Evolutionary conservation across 768 basidiomycete genomes (phyloP).

Genomic region (Boletus barrowsii): DNA sequence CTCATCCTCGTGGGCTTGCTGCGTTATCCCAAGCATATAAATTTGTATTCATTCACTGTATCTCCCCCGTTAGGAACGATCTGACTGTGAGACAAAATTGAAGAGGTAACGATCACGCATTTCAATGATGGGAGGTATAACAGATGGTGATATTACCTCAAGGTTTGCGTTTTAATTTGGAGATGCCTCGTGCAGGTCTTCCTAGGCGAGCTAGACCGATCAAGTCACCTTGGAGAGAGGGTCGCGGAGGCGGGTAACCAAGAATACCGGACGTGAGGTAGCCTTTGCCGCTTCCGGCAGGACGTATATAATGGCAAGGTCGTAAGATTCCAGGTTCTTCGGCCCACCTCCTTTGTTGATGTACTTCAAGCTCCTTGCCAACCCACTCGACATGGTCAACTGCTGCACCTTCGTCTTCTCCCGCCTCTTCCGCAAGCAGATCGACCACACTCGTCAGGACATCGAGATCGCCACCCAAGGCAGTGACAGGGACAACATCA

Average conservation of each 20-base stretch:
- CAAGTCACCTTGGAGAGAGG: slow-evolving; percentile 18
- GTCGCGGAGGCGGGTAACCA: slow-evolving; percentile 9
- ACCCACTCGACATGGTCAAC: slow-evolving; percentile 27
- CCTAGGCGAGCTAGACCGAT: slow-evolving; percentile 14
- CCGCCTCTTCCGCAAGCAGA: slow-evolving; percentile 19
- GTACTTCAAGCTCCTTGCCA: slow-evolving; percentile 20
- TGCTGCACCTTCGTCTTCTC: slow-evolving; percentile 23
- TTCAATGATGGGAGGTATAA: slow-evolving; percentile 26
- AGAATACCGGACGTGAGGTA: slow-evolving; percentile 15
- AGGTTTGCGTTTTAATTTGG: slow-evolving; percentile 22
- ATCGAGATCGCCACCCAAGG: slow-evolving; percentile 21
- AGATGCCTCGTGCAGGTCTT: slow-evolving; percentile 26
- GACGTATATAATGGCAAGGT: slow-evolving; percentile 22
- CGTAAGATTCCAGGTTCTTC: slow-evolving; percentile 9
- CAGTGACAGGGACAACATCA: slow-evolving; percentile 25
- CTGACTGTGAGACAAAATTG: slow-evolving; percentile 23
- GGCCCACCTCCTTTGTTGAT: slow-evolving; percentile 17
- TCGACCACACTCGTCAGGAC: slow-evolving; percentile 17
- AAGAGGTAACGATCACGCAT: slow-evolving; percentile 31
- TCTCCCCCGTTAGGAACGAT: slow-evolving; percentile 28
- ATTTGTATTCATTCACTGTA: slow-evolving; percentile 15
- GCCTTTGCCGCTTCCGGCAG: slow-evolving; percentile 13
- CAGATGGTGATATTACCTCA: slow-evolving; percentile 35
- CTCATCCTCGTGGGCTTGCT: slow-evolving; percentile 28
- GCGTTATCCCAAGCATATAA: slow-evolving; percentile 18